Base-by-base conservation (phyloP, 345 rosid species). In the Lumnitzera racemosa region DNA sequence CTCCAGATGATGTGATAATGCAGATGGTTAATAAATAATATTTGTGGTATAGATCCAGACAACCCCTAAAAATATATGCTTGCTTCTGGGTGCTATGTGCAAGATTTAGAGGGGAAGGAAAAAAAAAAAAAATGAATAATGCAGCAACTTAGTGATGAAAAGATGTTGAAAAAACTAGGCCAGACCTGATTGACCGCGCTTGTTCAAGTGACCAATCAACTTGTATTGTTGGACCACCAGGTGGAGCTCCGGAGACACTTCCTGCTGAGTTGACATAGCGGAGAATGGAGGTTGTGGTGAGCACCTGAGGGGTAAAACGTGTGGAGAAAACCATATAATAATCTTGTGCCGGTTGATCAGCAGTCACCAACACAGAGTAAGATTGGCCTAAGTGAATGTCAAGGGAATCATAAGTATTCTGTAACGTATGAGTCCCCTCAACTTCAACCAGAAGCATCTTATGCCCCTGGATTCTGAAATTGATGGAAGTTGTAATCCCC, bases 391-490 rank as follows among this genome's bases (percentile, higher is more conserved):
- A 68, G 62, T 82, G 91, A 67, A 87, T 49, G 58, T 89, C 96
- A 56, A 89, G 76, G 62, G 83, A 80, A 65, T 75, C 72, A 48
- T 86, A 86, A 10, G 71, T 75, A 68, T 84, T 84, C 65, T 89
- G 95, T 0, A 84, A 72, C 0, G 96, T 76, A 67, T 89, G 90
- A 53, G 88, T 76, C 65, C 96, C 96, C 75, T 89, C 94, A 12
- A 84, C 83, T 76, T 89, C 94, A 24, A 84, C 86, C 23, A 89
- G 81, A 46, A 73, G 67, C 86, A 89, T 68, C 71, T 73, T 84
- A 76, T 89, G 96, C 51, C 86, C 90, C 72, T 89, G 83, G 65
- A 89, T 89, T 74, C 96, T 76, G 74, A 84, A 84, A 74, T 89
- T 89, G 66, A 89, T 63, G 47, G 85, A 75, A 55, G 83, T 82